Conservation (phyloP, 2,329 filamentous ascomycete genomes). For the Exophiala sideris region DNA sequence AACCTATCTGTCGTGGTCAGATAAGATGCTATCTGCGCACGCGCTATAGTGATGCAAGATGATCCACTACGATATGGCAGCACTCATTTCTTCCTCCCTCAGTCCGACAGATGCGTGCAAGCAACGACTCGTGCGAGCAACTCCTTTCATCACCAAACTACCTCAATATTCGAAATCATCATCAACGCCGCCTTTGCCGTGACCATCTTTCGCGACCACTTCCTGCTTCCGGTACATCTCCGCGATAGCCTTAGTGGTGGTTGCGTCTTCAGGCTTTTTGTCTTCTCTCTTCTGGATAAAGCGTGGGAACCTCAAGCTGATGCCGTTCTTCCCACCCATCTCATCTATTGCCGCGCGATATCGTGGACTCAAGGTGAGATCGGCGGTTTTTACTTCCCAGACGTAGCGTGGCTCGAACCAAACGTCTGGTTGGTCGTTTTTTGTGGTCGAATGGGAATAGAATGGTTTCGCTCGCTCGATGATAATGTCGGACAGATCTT, state of each 20-base stretch:
- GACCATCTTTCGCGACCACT: constrained; percentile 77
- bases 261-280: constrained; percentile 92
- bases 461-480: constrained; percentile 94
- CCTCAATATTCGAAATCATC: constrained; percentile 94
- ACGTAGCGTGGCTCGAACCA: constrained; percentile 96
- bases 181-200: constrained; percentile 77
- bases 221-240: constrained; percentile 98
- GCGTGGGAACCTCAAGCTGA: constrained; percentile 84
- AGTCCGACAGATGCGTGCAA: too few relatives aligned
- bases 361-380: constrained; percentile 84
- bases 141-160: constrained; percentile 8
- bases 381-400: constrained; percentile 97
- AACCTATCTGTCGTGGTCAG: too few relatives aligned
- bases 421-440: constrained; percentile 93
- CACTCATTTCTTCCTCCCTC: too few relatives aligned
- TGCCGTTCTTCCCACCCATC: constrained; percentile 68
- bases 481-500: constrained; percentile 67
- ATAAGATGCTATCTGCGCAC: too few relatives aligned
- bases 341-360: constrained; percentile 90
- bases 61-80: too few relatives aligned
- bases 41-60: too few relatives aligned
- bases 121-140: too few relatives aligned
- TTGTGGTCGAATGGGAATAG: constrained; percentile 78
- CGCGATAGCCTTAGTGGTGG: constrained; percentile 76
- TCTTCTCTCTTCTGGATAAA: constrained; percentile 92